These are phyloP conservation scores for Penicillium paneum DNA, from an alignment of 2,329 filamentous ascomycete genomes.

Conservation along the genomic window DNA sequence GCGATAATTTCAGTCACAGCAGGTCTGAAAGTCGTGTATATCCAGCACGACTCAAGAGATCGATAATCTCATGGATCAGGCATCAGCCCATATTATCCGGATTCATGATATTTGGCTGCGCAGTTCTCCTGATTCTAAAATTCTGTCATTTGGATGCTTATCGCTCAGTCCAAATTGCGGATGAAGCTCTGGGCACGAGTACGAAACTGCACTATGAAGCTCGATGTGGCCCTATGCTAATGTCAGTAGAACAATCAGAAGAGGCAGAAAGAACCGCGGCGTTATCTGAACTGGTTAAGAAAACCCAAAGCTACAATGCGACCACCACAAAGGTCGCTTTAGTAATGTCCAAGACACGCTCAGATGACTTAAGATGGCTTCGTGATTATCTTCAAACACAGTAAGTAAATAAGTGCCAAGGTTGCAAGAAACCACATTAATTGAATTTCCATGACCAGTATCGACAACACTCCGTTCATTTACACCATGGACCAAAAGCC, in stretches of 20 bases:
- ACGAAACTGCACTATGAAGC: not conserved
- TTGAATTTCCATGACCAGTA: not conserved
- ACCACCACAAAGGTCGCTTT: not conserved
- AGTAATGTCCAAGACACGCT: slow-evolving; percentile 2
- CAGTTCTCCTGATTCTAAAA: not conserved
- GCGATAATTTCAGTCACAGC: not conserved
- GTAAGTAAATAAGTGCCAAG: not conserved
- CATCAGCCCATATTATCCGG: not conserved
- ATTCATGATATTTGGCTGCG: not conserved
- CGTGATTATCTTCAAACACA: not conserved
- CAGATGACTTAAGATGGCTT: slow-evolving; percentile 4
- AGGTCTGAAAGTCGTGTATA: not conserved
- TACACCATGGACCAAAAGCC: slow-evolving; percentile 19
- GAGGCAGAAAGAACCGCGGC: not conserved
- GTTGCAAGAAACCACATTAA: not conserved
- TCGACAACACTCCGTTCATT: slow-evolving; percentile 17
- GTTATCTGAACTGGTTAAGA: not conserved
- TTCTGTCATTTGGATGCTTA: not conserved
- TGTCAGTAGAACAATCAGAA: not conserved
- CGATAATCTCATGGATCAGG: not conserved
- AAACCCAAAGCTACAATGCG: not conserved
- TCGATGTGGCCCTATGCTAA: not conserved
- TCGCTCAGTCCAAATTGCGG: not conserved
- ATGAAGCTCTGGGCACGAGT: not conserved
- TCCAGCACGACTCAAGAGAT: not conserved